These are phyloP conservation scores for Chaetomium sp. DNA, from an alignment of 2,329 filamentous ascomycete species.

Conservation along the genomic window DNA sequence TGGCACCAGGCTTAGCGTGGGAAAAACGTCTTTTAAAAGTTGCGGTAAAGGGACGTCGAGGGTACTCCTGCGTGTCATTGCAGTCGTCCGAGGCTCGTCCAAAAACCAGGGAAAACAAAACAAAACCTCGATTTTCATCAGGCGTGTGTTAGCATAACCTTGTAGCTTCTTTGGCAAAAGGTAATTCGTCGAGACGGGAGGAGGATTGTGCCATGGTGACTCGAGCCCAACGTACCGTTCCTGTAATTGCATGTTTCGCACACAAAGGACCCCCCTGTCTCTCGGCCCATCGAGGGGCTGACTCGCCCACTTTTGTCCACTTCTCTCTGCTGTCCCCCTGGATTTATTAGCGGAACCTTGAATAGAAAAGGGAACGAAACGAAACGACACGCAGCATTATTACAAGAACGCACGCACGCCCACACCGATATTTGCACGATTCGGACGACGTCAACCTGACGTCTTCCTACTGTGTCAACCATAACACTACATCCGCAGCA, in stretches of 20 bases:
- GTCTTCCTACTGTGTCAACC: neutral
- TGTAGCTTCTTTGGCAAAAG: neutral
- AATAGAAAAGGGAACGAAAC: constrained; percentile 7
- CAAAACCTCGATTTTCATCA: neutral
- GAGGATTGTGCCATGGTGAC: constrained; percentile 10
- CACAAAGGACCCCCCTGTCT: neutral
- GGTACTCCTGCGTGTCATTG: neutral
- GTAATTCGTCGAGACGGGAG: neutral
- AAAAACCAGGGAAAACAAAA: neutral
- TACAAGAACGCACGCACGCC: neutral
- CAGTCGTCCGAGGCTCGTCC: neutral
- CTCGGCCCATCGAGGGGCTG: constrained; percentile 16
- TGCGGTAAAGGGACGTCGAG: neutral
- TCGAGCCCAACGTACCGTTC: neutral
- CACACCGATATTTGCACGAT: neutral
- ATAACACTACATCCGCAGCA: neutral
- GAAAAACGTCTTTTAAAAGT: neutral
- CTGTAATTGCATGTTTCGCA: constrained; percentile 18
- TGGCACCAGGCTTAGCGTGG: neutral
- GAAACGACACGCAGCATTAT: neutral
- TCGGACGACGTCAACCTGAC: neutral
- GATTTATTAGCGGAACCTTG: constrained; percentile 2
- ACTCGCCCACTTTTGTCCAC: constrained; percentile 18
- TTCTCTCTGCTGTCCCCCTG: constrained; percentile 23
- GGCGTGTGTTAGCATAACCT: neutral